phyloP scores from a whole-genome alignment of 495 filamentous ascomycete genomes.

The Rusavskia elegans region DNA sequence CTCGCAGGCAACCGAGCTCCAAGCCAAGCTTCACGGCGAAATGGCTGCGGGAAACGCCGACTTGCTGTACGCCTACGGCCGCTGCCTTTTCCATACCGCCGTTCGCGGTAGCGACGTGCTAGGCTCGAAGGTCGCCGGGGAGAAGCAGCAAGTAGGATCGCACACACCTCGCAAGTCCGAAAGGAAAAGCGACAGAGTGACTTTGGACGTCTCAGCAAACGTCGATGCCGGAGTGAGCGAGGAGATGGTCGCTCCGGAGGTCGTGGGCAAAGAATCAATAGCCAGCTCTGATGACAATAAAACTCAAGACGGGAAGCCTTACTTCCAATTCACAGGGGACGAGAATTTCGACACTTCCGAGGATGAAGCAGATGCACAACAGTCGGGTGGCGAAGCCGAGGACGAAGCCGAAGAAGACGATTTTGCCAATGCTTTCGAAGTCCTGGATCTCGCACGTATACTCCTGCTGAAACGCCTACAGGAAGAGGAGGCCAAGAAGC shows the following conservation, averaged over 20 bases:
- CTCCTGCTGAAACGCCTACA: slow-evolving; percentile 48
- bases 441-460: slow-evolving; percentile 78
- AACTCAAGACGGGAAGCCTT: slow-evolving; percentile 38
- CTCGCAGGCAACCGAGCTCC: slow-evolving; percentile 74
- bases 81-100: slow-evolving; percentile 80
- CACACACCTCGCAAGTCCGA: neutral
- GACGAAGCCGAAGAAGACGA: slow-evolving; percentile 69
- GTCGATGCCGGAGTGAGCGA: slow-evolving; percentile 14
- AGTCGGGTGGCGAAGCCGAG: slow-evolving; percentile 24
- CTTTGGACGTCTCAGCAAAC: neutral
- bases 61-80: slow-evolving; percentile 83
- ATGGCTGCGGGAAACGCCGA: slow-evolving; percentile 79
- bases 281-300: slow-evolving; percentile 22
- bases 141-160: slow-evolving; percentile 20
- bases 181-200: neutral
- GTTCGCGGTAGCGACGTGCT: slow-evolving; percentile 89
- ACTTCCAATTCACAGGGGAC: slow-evolving; percentile 87
- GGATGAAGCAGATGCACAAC: slow-evolving; percentile 41
- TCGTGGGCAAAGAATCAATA: slow-evolving; percentile 20
- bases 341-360: slow-evolving; percentile 72
- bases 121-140: slow-evolving; percentile 58
- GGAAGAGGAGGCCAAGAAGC: slow-evolving; percentile 27
- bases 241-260: slow-evolving; percentile 20
- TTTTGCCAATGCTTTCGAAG: slow-evolving; percentile 75
- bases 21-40: slow-evolving; percentile 85